Base-by-base conservation (phyloP, 257 asterid genomes). In the Solanum sparsipilum region DNA sequence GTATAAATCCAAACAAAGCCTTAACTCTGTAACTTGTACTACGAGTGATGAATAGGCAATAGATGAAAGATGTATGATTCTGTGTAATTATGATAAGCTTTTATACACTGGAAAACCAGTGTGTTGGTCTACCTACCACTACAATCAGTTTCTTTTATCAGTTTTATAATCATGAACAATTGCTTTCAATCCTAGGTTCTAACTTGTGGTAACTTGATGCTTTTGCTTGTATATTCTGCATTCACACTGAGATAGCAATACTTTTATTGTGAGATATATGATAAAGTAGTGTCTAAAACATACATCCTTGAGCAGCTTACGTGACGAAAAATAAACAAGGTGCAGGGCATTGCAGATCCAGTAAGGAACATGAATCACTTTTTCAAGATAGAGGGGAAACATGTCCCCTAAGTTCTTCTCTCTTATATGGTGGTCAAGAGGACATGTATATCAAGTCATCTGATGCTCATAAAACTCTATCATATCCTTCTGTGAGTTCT, bases 351-450 rank as follows among this genome's bases (percentile, higher is more conserved):
- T 52, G 83, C 56, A 48, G 76, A 82, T 65, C 85, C 32, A 82
- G 87, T 86, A 89, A 78, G 87, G 91, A 86, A 78, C 83, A 84
- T 44, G 86, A 58, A 36, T 76, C 94, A 25, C 82, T 56, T 78
- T 91, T 92, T 81, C 91, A 85, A 86, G 93, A 91, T 73, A 87
- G 72, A 84, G 58, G 87, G 1, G 92, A 87, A 76, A 93, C 94
- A 32, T 91, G 92, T 76, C 94, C 94, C 21, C 90, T 93, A 32
- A 91, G 94, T 88, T 92, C 94, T 39, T 92, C 95, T 63, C 87
- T 93, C 88, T 91, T 90, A 90, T 93, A 93, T 78, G 93, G 94
- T 46, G 92, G 93, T 15, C 91, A 87, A 91, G 94, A 91, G 88
- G 94, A 93, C 87, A 91, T 92, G 92, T 93, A 92, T 27, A 78